Conservation (phyloP, 169 alveolate genomes). For the Cardiosporidium cionae region DNA sequence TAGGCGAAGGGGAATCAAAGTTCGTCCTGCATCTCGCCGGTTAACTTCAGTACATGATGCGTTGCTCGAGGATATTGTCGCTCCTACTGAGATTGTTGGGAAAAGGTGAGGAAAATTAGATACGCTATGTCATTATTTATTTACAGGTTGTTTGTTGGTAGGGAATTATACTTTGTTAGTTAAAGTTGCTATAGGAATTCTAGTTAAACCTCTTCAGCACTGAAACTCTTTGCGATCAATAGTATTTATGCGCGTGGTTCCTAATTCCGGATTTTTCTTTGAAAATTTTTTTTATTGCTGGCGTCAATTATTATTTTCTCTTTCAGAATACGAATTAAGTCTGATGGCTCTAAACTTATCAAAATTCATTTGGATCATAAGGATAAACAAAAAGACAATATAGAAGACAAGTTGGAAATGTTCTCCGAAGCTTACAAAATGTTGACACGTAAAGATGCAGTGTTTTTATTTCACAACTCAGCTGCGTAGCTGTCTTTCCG, state of each 20-base stretch:
- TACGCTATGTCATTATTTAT: not conserved
- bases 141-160: too few species aligned
- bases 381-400: conserved; percentile 83
- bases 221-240: too few species aligned
- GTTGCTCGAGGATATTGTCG: conserved; percentile 86
- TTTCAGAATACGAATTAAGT: conserved; percentile 69
- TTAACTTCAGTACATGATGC: conserved; percentile 91
- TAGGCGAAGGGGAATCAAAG: conserved; percentile 69
- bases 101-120: conserved; percentile 39
- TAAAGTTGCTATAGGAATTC: too few species aligned
- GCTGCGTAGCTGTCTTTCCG: too few species aligned
- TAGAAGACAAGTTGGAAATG: conserved; percentile 87
- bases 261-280: too few species aligned
- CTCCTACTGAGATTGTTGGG: conserved; percentile 87
- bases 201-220: too few species aligned
- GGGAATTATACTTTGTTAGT: too few species aligned
- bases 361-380: conserved; percentile 88
- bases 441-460: conserved; percentile 86
- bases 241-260: too few species aligned
- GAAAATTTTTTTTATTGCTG: not conserved
- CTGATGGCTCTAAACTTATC: conserved; percentile 85
- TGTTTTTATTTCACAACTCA: conserved; percentile 78
- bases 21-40: conserved; percentile 89
- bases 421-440: conserved; percentile 87
- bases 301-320: conserved; percentile 31